phyloP scores from a whole-genome alignment of 345 rosid genomes.

The Camelina hispida region DNA sequence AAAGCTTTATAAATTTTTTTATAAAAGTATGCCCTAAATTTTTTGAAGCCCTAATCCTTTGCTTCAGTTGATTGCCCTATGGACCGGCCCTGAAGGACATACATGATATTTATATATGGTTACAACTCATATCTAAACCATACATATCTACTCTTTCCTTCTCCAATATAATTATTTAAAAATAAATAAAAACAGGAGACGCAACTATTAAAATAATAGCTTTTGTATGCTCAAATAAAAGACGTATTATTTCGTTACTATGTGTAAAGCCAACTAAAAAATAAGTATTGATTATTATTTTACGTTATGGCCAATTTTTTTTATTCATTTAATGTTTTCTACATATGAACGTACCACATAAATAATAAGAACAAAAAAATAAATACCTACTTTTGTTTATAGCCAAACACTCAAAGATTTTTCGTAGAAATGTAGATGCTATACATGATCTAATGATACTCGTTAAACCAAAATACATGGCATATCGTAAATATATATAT shows the following conservation, averaged over 20 bases:
- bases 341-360: background rate
- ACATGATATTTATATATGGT: no score
- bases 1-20: no score
- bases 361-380: background rate
- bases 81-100: no score
- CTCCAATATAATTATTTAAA: background rate
- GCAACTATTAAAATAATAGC: background rate
- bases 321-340: background rate
- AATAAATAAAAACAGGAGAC: background rate
- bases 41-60: no score
- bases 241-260: background rate
- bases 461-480: background rate
- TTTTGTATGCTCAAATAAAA: slow-evolving; percentile 1
- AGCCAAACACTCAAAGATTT: background rate
- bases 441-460: background rate
- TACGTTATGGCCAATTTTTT: background rate
- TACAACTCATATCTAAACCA: background rate
- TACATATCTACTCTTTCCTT: background rate
- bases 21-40: no score
- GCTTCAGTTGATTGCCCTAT: no score
- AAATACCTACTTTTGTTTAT: slow-evolving; percentile 6
- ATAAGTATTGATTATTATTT: no score
- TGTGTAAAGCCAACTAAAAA: background rate
- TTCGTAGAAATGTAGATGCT: background rate
- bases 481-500: background rate